phyloP scores from a whole-genome alignment of 331 rosid species.

The Malus hybrid region DNA sequence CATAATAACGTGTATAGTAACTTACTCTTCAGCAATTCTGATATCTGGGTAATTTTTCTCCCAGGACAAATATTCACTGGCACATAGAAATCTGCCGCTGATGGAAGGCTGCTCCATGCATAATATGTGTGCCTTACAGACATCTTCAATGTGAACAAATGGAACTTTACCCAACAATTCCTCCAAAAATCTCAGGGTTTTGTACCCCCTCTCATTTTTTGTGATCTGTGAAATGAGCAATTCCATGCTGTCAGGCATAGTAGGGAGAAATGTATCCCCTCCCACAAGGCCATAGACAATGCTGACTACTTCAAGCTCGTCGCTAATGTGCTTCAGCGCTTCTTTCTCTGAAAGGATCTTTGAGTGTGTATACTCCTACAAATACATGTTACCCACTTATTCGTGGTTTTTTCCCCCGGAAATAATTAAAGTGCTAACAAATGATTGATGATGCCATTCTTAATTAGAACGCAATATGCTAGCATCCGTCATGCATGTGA shows the following conservation, averaged over 20 bases:
- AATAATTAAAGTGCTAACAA: neutral
- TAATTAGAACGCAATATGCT: neutral
- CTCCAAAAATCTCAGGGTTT: constrained; percentile 11
- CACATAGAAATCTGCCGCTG: constrained; percentile 34
- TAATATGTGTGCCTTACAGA: constrained; percentile 40
- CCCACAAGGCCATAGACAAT: constrained; percentile 40
- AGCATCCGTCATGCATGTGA: neutral
- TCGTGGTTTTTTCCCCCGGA: neutral
- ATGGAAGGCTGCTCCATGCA: constrained; percentile 38
- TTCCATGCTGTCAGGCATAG: neutral
- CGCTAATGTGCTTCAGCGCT: constrained; percentile 13
- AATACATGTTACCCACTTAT: neutral
- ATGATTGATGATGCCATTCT: no score
- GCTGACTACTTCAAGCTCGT: constrained; percentile 46
- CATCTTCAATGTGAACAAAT: constrained; percentile 47
- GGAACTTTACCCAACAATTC: constrained; percentile 30
- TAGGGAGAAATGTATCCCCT: constrained; percentile 31
- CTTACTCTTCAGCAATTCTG: constrained; percentile 9
- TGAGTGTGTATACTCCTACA: constrained; percentile 26
- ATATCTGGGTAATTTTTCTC: neutral
- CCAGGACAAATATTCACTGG: constrained; percentile 21
- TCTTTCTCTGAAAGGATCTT: constrained; percentile 32
- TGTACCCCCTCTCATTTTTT: neutral
- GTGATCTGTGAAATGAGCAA: constrained; percentile 15
- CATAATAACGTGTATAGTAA: neutral